A percentile compares a stretch with the other conserved stretches of the same genome.
These are phyloP conservation scores for Alternaria incomplexa DNA, from an alignment of 2,329 filamentous ascomycete species.

Conservation along the genomic window DNA sequence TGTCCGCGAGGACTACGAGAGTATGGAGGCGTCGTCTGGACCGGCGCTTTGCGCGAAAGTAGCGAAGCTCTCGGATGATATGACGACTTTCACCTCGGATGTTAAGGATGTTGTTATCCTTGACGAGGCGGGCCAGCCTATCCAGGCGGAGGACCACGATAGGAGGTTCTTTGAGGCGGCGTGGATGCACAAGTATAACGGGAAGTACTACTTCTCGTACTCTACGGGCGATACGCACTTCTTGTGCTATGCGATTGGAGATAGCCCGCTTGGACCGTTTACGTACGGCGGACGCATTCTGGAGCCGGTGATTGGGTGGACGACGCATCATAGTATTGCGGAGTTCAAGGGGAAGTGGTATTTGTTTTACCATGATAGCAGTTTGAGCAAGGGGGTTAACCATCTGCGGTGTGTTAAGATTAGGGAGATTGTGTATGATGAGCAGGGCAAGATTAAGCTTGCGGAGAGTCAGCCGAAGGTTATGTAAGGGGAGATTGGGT, in stretches of 20 bases:
- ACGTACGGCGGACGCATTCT: slow-evolving; percentile 73
- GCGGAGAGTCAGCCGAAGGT: slow-evolving; percentile 41
- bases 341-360: slow-evolving; percentile 76
- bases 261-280: slow-evolving; percentile 72
- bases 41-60: slow-evolving; percentile 70
- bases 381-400: slow-evolving; percentile 70
- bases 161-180: slow-evolving; percentile 80
- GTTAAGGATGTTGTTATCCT: slow-evolving; percentile 69
- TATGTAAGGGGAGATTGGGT: slow-evolving; percentile 8
- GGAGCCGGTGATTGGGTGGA: slow-evolving; percentile 80
- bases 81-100: slow-evolving; percentile 64
- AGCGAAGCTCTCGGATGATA: slow-evolving; percentile 67
- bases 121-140: slow-evolving; percentile 63
- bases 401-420: slow-evolving; percentile 77
- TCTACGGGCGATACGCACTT: slow-evolving; percentile 80
- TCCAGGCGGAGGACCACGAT: slow-evolving; percentile 73
- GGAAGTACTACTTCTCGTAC: slow-evolving; percentile 77
- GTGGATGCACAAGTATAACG: slow-evolving; percentile 77
- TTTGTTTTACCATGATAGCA: slow-evolving; percentile 78
- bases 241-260: slow-evolving; percentile 71
- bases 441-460: slow-evolving; percentile 64
- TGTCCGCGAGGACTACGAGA: slow-evolving; percentile 49
- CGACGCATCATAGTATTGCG: slow-evolving; percentile 79
- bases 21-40: slow-evolving; percentile 46
- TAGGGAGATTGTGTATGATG: slow-evolving; percentile 75